Evolutionary conservation across 306 rosid genomes (phyloP).

Genomic region (Pyrus betulifolia): DNA sequence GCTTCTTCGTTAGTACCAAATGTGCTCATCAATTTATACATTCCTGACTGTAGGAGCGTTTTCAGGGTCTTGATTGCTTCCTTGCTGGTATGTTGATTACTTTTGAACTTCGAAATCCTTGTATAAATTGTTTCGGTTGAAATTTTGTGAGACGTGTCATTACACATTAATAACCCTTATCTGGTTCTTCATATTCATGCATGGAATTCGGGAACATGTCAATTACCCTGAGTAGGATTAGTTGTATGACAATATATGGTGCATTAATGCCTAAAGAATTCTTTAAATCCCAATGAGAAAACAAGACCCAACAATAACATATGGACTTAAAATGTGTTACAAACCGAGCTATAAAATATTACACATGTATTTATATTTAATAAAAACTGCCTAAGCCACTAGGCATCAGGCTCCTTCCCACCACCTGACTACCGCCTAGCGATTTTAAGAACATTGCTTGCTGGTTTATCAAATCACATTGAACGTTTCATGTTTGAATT

Average conservation of each 20-base stretch:
- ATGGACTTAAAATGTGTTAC: too few relatives aligned
- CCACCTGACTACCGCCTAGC: too few relatives aligned
- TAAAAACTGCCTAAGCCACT: too few relatives aligned
- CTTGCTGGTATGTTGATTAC: slow-evolving; percentile 65
- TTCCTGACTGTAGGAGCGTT: slow-evolving; percentile 64
- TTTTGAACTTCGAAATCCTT: slow-evolving; percentile 10
- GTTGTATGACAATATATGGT: neutral
- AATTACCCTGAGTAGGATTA: neutral
- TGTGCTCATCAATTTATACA: neutral
- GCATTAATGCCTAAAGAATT: neutral
- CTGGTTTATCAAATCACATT: neutral
- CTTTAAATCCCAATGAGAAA: neutral
- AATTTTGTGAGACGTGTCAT: slow-evolving; percentile 4
- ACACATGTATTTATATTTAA: too few relatives aligned
- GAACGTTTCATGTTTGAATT: neutral
- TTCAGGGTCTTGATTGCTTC: slow-evolving; percentile 93
- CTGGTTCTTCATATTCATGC: neutral
- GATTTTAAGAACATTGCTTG: neutral
- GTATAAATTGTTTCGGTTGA: neutral
- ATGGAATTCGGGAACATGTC: neutral
- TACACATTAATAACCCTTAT: neutral
- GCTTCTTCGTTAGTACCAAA: neutral
- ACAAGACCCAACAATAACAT: too few relatives aligned
- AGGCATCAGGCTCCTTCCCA: too few relatives aligned
- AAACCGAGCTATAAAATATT: too few relatives aligned